Evolutionary conservation across 2,329 filamentous ascomycete genomes (phyloP), one percentile per base, ranked within the genome.

Genomic region (Fusarium pseudocircinatum): DNA sequence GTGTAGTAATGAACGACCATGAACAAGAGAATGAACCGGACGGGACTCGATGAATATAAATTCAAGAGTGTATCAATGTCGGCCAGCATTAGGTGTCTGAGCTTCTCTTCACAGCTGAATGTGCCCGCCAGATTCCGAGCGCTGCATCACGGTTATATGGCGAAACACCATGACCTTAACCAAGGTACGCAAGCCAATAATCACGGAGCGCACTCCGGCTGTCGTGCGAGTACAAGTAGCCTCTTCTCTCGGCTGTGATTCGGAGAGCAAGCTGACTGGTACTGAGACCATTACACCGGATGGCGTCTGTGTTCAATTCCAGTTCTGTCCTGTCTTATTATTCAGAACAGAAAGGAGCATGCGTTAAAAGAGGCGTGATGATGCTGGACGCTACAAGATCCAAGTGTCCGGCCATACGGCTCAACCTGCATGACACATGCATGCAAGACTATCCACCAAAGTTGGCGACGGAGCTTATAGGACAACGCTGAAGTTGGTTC

Each of bases 11-110:
- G 58, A 74, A 61, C 42, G 50, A 69, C 58, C 32, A 53, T 70
- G 69, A 71, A 75, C 62, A 75, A 78, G 75, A 74, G 72, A 77
- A 73, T 62, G 70, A 68, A 71, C 57, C 68, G 74, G 75, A 68
- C 50, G 54, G 36, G 50, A 53, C 28, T 54, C 40, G 37, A 62
- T 24, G 50, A 42, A 53, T 70, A 70, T 60, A 70, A 69, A 50
- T 52, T 40, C n/a, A 56, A 59, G 53, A 60, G 28, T 40, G 16
- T 42, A 63, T 60, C 36, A 18, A 43, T 47, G 34, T 18, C 43
- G 32, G 59, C 15, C 20, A 60, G 47, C 24, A 64, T 67, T 59
- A 36, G 39, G 26, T 34, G 22, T 53, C 54, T 64, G 59, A 72
- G 69, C 59, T 58, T 69, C 36, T 24, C 26, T 49, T 52, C 62